phyloP scores from a whole-genome alignment of 1,284 basidiomycete species.

The Boletus semigastroideus region DNA sequence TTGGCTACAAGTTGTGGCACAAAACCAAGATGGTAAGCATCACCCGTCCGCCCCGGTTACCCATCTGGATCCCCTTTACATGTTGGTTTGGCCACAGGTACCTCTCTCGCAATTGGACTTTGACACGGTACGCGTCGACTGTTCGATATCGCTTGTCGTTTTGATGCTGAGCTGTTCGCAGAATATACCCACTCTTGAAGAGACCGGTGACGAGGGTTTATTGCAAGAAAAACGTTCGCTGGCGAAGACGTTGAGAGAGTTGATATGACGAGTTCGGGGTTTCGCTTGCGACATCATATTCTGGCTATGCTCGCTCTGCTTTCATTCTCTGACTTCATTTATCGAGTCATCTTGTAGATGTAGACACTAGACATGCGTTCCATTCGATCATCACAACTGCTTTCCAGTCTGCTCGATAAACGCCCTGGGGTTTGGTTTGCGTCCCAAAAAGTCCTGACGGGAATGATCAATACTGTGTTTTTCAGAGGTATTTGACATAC shows the following conservation, averaged over 20 bases:
- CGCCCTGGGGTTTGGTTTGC: slow-evolving; percentile 73
- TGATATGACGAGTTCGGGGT: slow-evolving; percentile 7
- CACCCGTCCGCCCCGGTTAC: neutral
- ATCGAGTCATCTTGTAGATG: too few relatives aligned
- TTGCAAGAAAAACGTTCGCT: slow-evolving; percentile 11
- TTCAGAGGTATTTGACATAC: slow-evolving; percentile 17
- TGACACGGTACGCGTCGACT: slow-evolving; percentile 9
- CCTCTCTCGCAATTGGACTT: slow-evolving; percentile 19
- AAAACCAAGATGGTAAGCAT: slow-evolving; percentile 42
- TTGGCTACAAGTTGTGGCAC: slow-evolving; percentile 49
- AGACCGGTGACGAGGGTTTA: slow-evolving; percentile 22
- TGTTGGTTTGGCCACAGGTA: neutral
- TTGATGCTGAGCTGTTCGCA: too few relatives aligned
- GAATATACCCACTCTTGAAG: slow-evolving; percentile 15
- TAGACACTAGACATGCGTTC: too few relatives aligned
- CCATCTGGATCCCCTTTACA: neutral
- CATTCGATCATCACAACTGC: too few relatives aligned
- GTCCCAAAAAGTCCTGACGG: slow-evolving; percentile 65
- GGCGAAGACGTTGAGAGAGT: slow-evolving; percentile 3
- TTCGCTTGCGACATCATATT: too few relatives aligned
- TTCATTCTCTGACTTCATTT: too few relatives aligned
- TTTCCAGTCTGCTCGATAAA: slow-evolving; percentile 18
- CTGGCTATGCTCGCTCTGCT: too few relatives aligned
- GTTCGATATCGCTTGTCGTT: neutral
- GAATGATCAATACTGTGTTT: neutral